Evolutionary conservation across 2,329 filamentous ascomycete species (phyloP).

Genomic region (Epichloe festucae): DNA sequence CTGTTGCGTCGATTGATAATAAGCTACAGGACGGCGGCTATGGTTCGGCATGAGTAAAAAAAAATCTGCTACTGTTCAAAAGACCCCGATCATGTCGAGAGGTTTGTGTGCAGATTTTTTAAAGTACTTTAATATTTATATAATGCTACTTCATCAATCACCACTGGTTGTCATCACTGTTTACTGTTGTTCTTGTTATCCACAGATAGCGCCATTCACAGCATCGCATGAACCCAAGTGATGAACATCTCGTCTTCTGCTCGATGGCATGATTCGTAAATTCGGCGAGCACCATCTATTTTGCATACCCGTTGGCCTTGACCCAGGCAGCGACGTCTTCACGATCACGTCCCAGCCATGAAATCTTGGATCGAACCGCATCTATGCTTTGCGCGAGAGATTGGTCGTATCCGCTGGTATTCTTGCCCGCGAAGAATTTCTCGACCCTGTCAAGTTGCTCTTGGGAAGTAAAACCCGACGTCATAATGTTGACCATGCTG

Average conservation of each 20-base stretch:
- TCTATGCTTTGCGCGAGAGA: conserved; percentile 84
- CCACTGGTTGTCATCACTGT: too few relatives aligned
- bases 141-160: too few relatives aligned
- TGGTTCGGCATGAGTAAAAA: too few relatives aligned
- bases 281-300: neutral
- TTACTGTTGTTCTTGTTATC: neutral
- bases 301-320: conserved; percentile 12
- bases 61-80: too few relatives aligned
- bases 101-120: too few relatives aligned
- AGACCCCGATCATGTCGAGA: too few relatives aligned
- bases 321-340: conserved; percentile 14
- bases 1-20: neutral
- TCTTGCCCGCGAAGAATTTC: conserved; percentile 68
- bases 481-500: conserved; percentile 70
- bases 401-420: conserved; percentile 75
- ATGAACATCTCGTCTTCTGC: neutral
- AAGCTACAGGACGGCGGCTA: neutral
- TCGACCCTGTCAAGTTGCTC: conserved; percentile 66
- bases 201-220: too few relatives aligned
- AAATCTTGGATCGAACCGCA: conserved; percentile 62
- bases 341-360: conserved; percentile 14
- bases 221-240: too few relatives aligned
- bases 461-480: conserved; percentile 63
- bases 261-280: neutral
- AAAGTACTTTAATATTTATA: too few relatives aligned